Conservation (phyloP, 441 rosid species). For the Gossypium davidsonii region DNA sequence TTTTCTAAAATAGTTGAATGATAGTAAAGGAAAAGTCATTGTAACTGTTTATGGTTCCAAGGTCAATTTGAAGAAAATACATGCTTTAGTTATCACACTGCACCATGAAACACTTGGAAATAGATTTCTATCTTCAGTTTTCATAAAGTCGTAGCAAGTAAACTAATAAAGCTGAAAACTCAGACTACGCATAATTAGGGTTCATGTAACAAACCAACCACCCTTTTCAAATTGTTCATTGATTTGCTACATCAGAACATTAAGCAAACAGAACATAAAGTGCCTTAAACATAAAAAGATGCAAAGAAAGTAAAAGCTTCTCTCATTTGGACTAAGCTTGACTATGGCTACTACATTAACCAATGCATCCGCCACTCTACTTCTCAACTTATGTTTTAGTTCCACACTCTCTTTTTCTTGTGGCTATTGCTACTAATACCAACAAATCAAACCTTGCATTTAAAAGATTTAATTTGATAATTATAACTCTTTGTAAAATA, state of each 20-base stretch:
- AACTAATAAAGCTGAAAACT: background rate
- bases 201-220: background rate
- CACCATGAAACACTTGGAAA: background rate
- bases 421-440: no score
- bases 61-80: background rate
- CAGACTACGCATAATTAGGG: background rate
- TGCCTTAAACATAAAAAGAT: no score
- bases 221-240: background rate
- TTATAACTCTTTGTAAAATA: no score
- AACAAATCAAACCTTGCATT: no score
- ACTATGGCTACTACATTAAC: no score
- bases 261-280: background rate
- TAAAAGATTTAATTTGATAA: no score
- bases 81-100: background rate
- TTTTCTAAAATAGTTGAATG: background rate
- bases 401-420: no score
- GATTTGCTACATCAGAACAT: background rate
- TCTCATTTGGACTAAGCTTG: no score
- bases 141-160: background rate
- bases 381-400: no score
- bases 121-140: background rate
- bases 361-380: no score
- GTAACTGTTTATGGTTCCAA: background rate
- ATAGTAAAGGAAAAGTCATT: background rate
- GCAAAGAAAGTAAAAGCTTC: no score